Conservation (phyloP, 371 early-diverging fungal species). For the Mucor indicus region DNA sequence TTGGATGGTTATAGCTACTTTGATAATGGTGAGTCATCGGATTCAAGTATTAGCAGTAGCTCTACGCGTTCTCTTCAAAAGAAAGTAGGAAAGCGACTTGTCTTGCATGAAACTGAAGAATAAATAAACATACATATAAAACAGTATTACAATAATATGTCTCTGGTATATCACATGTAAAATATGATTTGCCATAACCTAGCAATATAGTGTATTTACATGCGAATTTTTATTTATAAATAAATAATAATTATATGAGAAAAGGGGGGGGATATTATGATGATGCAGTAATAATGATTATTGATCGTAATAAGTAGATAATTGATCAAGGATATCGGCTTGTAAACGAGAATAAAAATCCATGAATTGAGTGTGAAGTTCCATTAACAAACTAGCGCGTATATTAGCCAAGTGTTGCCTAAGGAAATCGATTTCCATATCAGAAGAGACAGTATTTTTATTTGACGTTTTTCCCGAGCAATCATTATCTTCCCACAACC, state of each 20-base stretch:
- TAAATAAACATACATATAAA: too few species aligned
- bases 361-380: slow-evolving; percentile 17
- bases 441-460: too few species aligned
- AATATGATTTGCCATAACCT: too few species aligned
- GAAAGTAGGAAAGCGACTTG: slow-evolving; percentile 37
- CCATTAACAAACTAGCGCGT: slow-evolving; percentile 8
- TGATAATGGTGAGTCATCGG: slow-evolving; percentile 36
- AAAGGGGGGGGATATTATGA: too few species aligned
- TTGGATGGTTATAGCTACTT: slow-evolving; percentile 49
- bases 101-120: slow-evolving; percentile 29
- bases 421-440: slow-evolving; percentile 6
- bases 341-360: slow-evolving; percentile 10
- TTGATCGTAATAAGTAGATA: slow-evolving; percentile 3
- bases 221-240: too few species aligned
- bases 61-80: slow-evolving; percentile 13
- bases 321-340: slow-evolving; percentile 10
- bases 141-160: too few species aligned
- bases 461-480: too few species aligned
- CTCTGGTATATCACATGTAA: too few species aligned
- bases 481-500: too few species aligned
- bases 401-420: slow-evolving; percentile 7
- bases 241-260: background rate
- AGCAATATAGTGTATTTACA: too few species aligned
- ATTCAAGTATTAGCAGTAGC: slow-evolving; percentile 4
- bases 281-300: background rate